Percentiles rank a stretch among this genome's conserved stretches.
These are phyloP conservation scores for Ogataea naganishii DNA, from an alignment of 805 yeast species.

Conservation along the genomic window DNA sequence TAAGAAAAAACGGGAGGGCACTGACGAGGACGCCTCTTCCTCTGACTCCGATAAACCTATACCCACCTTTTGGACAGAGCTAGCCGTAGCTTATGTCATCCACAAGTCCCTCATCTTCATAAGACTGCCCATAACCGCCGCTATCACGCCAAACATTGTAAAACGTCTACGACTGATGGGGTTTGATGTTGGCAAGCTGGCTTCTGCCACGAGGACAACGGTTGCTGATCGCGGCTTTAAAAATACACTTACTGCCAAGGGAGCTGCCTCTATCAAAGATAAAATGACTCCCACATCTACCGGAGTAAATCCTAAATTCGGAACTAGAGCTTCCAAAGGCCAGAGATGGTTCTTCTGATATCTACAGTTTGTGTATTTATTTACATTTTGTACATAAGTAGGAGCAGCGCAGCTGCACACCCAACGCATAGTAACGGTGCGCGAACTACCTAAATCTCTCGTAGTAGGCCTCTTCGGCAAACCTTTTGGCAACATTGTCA, in stretches of 20 bases:
- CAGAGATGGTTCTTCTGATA: constrained; percentile 54
- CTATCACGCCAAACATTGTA: constrained; percentile 79
- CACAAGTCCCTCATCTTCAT: constrained; percentile 83
- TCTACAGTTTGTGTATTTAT: constrained; percentile 1
- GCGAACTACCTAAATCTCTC: constrained; percentile 36
- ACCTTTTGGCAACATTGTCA: constrained; percentile 49
- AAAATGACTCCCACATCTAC: constrained; percentile 20
- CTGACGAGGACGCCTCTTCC: constrained; percentile 15
- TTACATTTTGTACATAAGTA: not conserved
- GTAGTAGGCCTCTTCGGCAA: constrained; percentile 69
- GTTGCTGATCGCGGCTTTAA: constrained; percentile 18
- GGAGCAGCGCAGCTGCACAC: too few relatives aligned
- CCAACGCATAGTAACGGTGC: constrained; percentile 2
- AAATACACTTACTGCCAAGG: constrained; percentile 15
- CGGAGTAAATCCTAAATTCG: constrained; percentile 38
- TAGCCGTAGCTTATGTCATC: constrained; percentile 84
- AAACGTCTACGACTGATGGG: constrained; percentile 63
- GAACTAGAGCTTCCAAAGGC: constrained; percentile 39
- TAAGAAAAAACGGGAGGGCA: constrained; percentile 17
- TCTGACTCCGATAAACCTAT: constrained; percentile 10
- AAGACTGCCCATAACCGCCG: constrained; percentile 85
- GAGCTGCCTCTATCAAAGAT: constrained; percentile 15
- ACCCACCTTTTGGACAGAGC: constrained; percentile 63
- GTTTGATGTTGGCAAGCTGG: constrained; percentile 57
- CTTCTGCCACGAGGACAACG: constrained; percentile 24